A percentile compares a stretch with the other conserved stretches of the same genome.
phyloP scores from a whole-genome alignment of 2,329 filamentous ascomycete species.

The Sodiomyces alkalinus region DNA sequence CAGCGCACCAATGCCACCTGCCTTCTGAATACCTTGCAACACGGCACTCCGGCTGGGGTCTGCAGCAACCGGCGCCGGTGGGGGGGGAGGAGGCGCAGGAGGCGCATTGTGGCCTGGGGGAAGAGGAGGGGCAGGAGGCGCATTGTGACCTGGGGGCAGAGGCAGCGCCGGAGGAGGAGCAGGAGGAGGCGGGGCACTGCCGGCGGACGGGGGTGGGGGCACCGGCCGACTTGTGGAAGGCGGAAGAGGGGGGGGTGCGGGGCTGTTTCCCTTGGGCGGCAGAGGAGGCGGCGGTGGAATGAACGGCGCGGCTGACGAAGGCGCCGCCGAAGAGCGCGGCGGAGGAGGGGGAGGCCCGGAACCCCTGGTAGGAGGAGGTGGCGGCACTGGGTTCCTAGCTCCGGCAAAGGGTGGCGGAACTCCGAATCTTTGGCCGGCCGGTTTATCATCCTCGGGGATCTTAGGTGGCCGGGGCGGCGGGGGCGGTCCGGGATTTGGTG shows the following conservation, averaged over 20 bases:
- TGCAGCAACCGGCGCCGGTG: constrained; percentile 23
- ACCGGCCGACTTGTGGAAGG: constrained; percentile 36
- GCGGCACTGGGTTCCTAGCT: constrained; percentile 45
- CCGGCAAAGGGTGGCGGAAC: constrained; percentile 71
- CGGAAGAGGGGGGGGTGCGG: constrained; percentile 32
- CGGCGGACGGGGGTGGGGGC: constrained; percentile 26
- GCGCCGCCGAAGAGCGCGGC: constrained; percentile 21
- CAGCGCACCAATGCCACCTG: constrained; percentile 49
- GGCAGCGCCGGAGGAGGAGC: constrained; percentile 22
- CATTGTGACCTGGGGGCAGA: constrained; percentile 20
- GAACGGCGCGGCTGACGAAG: constrained; percentile 12
- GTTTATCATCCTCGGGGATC: constrained; percentile 46
- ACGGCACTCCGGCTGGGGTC: constrained; percentile 41
- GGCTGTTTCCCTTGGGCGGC: constrained; percentile 27
- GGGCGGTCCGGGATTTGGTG: constrained; percentile 37
- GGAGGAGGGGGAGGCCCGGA: constrained; percentile 59
- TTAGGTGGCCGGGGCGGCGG: constrained; percentile 57
- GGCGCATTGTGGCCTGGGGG: constrained; percentile 17
- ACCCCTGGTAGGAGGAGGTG: constrained; percentile 59
- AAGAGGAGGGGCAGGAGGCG: constrained; percentile 20
- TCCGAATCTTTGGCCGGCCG: constrained; percentile 42
- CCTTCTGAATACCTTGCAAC: constrained; percentile 57
- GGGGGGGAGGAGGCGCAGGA: constrained; percentile 16
- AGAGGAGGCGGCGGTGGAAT: constrained; percentile 21
- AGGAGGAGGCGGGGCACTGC: constrained; percentile 24